Evolutionary conservation across 768 basidiomycete species (phyloP), one percentile per base, ranked within the genome.

Genomic region (Serendipita indica): DNA sequence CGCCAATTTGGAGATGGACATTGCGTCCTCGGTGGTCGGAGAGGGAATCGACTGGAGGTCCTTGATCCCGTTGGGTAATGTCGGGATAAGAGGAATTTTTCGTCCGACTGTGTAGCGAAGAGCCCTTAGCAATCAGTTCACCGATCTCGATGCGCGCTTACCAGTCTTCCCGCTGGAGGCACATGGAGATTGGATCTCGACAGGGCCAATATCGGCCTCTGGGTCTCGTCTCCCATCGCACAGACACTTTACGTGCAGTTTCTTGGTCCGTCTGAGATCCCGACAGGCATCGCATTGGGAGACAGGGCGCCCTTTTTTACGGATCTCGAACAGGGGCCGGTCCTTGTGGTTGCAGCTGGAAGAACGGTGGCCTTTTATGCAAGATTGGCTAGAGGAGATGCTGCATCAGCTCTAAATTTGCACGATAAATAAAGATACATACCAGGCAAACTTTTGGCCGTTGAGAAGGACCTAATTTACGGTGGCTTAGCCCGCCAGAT

Each of bases 361-460:
- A 13, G 91, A 92, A 58, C 92, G 82, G 66, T 96, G 91, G 0
- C 92, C 92, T 71, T 92, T 93, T 68, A 93, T 92, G 70, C 92
- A 96, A 12, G 89, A 85, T 74, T 86, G 86, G 69, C 91, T 92
- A 65, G 22, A 35, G 33, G 54, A 37, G 33, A 16, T 10, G 35
- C 35, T 37, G 10, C 10, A 37, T 10, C n/a, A 37, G 10, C 10
- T 37, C 10, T 37, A 10, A 10, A n/a, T 10, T 10, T 37, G n/a
- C n/a, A 10, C 35, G n/a, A 10, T n/a, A n/a, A n/a, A 37, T n/a
- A n/a, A 37, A 54, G n/a, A 16, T 52, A 67, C 73, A 33, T 66
- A 86, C 86, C 86, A 89, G 35, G 87, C 86, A 69, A 86, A 89
- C 75, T 88, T 89, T 75, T 83, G 80, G 70, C 77, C 79, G 71